phyloP scores from a whole-genome alignment of 139 green algal species.

The Deuterostichococcus epilithicus region DNA sequence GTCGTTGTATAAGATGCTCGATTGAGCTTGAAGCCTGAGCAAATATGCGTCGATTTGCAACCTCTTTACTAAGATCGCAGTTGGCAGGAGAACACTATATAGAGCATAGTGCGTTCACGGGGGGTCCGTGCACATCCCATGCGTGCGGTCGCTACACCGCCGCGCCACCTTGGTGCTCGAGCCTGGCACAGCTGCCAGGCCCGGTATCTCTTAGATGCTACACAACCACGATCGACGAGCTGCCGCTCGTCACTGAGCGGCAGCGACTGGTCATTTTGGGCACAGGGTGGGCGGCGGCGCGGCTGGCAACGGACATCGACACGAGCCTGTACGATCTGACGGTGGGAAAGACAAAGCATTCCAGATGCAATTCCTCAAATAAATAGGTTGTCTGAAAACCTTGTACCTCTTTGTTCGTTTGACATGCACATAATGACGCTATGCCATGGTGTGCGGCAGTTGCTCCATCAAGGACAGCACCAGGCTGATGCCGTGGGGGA shows the following conservation, averaged over 20 bases:
- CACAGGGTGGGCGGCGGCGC: slow-evolving; percentile 72
- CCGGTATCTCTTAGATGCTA: background rate
- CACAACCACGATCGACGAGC: background rate
- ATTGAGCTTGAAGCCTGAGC: no score
- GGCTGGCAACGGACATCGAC: slow-evolving; percentile 69
- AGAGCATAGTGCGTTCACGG: no score
- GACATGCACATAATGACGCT: background rate
- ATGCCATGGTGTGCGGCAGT: background rate
- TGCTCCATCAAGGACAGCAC: no score
- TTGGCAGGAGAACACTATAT: no score
- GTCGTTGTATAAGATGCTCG: no score
- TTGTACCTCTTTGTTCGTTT: background rate
- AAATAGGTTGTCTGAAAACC: no score
- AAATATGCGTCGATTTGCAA: no score
- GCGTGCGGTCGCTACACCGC: no score
- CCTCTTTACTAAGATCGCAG: no score
- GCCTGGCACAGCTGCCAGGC: no score
- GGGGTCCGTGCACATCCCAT: no score
- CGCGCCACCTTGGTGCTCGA: no score
- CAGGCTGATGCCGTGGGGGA: background rate
- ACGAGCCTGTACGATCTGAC: slow-evolving; percentile 71
- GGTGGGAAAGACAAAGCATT: slow-evolving; percentile 16
- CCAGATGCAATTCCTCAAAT: background rate
- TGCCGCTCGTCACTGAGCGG: slow-evolving; percentile 25
- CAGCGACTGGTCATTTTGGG: slow-evolving; percentile 73